Base-by-base conservation (phyloP, 1,284 basidiomycete species). In the Cutaneotrichosporon sp. region DNA sequence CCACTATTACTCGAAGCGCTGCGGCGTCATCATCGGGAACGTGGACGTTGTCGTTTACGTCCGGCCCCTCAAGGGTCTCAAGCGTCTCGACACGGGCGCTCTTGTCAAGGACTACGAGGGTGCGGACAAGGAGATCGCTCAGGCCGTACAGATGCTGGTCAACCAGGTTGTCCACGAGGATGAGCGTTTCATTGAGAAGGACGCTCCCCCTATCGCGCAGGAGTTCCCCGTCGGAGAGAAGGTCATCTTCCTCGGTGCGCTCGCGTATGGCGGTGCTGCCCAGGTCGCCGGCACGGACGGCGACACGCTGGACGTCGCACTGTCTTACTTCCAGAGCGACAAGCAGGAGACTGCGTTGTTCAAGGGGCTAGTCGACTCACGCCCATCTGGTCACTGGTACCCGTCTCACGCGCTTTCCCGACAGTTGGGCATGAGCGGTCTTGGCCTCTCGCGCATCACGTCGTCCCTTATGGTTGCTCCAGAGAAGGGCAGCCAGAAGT, bases 21-120 rank as follows among this genome's bases (percentile, higher is more conserved):
- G 85, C 73, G 97, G 91, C 64, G 90, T 97, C 16, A 84, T 97
- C 60, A 92, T 89, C 1, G 93, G 95, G 6, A 81, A 85, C 46
- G 84, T 97, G 21, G 88, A 94, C 7, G 81, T 93, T 4, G 80
- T 97, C 14, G 77, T 97, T 11, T 92, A 97, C 73, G 88, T 94
- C 21, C 84, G 87, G 40, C 91, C 92, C 0, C 81, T 97, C 64
- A 96, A 94, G 84, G 92, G 94, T 36, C 81, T 99, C 70, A 94
- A 90, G 79, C 88, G 92, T 16, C 81, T 95, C 46, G 92, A 97
- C 66, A 87, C 86, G 31, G 96, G 92, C 13, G 90, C 95, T 0
- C 86, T 98, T 65, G 86, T 97, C 68, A 99, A 99, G 81, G 93
- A 99, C 72, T 99, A 96, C 75, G 93, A 96, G 73, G 87, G 83